A percentile compares a stretch with the other conserved stretches of the same genome.
phyloP scores from a whole-genome alignment of 495 filamentous ascomycete genomes.

The Lasiosphaeria miniovina region DNA sequence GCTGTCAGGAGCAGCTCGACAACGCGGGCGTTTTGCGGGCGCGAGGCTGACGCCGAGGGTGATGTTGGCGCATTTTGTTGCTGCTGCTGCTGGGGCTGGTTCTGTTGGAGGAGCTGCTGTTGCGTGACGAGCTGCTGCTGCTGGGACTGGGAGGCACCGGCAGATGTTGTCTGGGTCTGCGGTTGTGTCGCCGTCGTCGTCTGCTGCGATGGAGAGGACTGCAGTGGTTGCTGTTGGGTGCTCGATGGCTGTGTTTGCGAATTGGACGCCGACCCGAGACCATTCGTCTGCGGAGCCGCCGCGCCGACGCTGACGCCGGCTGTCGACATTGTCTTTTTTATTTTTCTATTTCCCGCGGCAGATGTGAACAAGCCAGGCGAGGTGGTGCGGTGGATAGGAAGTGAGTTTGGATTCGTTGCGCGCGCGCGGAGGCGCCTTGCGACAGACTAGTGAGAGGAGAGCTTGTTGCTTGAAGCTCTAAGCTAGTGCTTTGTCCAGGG shows the following conservation, averaged over 20 bases:
- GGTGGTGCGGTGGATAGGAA: no score
- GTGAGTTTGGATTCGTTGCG: no score
- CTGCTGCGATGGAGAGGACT: conserved; percentile 16
- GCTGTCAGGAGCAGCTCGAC: conserved; percentile 87
- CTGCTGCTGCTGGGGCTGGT: conserved; percentile 17
- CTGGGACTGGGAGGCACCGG: conserved; percentile 11
- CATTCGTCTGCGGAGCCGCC: conserved; percentile 38
- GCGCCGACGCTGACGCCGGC: not conserved
- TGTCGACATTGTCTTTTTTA: not conserved
- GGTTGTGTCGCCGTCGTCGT: conserved; percentile 36
- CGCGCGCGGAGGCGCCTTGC: no score
- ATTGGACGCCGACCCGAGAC: conserved; percentile 35
- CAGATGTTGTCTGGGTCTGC: conserved; percentile 1
- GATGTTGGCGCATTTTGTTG: conserved; percentile 24
- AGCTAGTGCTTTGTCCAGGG: no score
- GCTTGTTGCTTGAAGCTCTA: no score
- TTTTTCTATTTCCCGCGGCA: no score
- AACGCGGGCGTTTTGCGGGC: conserved; percentile 85
- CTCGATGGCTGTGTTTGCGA: conserved; percentile 24
- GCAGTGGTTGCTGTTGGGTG: conserved; percentile 34
- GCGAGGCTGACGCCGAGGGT: conserved; percentile 57
- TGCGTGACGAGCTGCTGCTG: conserved; percentile 23
- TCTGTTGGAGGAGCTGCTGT: conserved; percentile 38
- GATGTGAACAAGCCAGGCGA: no score
- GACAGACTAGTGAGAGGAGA: no score